phyloP scores from a whole-genome alignment of 2,329 filamentous ascomycete species.

The Dichotomopilus funicola region DNA sequence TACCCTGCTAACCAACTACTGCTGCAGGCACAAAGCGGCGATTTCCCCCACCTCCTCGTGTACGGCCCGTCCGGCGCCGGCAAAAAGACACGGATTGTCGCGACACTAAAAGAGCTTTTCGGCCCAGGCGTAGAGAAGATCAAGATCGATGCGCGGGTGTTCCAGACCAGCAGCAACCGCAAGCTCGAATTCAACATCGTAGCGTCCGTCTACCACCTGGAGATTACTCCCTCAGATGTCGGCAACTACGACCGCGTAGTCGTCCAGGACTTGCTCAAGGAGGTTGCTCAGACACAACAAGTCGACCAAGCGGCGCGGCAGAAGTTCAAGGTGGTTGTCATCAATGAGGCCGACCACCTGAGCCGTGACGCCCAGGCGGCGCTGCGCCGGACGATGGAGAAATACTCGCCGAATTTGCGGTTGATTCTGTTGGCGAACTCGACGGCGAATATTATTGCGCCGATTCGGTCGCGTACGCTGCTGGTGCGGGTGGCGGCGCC shows the following conservation, averaged over 20 bases:
- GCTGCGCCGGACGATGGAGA: slow-evolving; percentile 94
- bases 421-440: slow-evolving; percentile 91
- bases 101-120: slow-evolving; percentile 90
- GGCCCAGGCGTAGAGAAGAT: slow-evolving; percentile 98
- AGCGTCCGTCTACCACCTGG: slow-evolving; percentile 91
- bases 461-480: slow-evolving; percentile 85
- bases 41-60: slow-evolving; percentile 95
- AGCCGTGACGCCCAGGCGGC: slow-evolving; percentile 93
- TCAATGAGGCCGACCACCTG: slow-evolving; percentile 96
- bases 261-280: slow-evolving; percentile 89
- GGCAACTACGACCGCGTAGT: slow-evolving; percentile 95
- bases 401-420: slow-evolving; percentile 91
- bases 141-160: slow-evolving; percentile 95
- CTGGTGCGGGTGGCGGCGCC: slow-evolving; percentile 89
- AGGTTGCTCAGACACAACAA: slow-evolving; percentile 97
- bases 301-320: slow-evolving; percentile 90
- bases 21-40: slow-evolving; percentile 83
- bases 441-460: slow-evolving; percentile 98
- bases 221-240: slow-evolving; percentile 96
- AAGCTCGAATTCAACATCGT: slow-evolving; percentile 99
- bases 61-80: slow-evolving; percentile 95
- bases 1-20: too few relatives aligned
- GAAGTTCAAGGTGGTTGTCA: slow-evolving; percentile 96
- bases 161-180: slow-evolving; percentile 90
- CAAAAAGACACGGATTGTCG: slow-evolving; percentile 95